Base-by-base conservation (phyloP, 768 basidiomycete genomes). In the Austroboletus eburneus region DNA sequence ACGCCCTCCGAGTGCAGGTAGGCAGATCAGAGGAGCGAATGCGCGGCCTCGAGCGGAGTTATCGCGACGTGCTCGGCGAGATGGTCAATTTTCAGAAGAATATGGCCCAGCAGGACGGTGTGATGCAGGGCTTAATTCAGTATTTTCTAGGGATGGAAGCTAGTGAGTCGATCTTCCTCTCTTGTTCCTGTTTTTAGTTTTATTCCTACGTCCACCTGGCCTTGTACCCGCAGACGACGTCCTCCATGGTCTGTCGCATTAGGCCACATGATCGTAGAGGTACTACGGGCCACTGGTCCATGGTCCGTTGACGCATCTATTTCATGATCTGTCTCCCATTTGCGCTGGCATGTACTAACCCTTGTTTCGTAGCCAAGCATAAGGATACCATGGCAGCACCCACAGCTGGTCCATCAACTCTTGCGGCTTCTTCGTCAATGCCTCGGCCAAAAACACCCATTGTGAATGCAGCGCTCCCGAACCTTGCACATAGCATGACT, bases 101-200 rank as follows among this genome's bases (percentile, higher is more conserved):
- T 54, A 79, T 84, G 79, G 86, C 85, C 25, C 84, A 90, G 66
- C 89, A 91, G 71, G 91, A 94, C 55, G 80, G 79, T 34, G 64
- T 91, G 45, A 84, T 90, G 79, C 85, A 90, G 67, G 81, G 78
- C 56, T 61, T 92, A 49, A 83, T 93, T 56, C 81, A 84, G 48
- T 89, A 88, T 69, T 86, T 89, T 65, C 69, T 92, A 56, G 81
- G 85, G 55, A 68, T 77, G 52, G 88, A 89, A 68, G 73, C 72
- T 51, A 75, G 76, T 76, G 62, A 64, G 74, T 67, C 20, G 27
- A 72, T 34, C 29, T 35, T 32, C 17, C 8, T 45, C 29, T 35
- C 42, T 13, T 21, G 23, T 17, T 32, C 32, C 24, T 48, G 20
- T 21, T 23, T 32, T 9, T 22, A 8, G 10, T 6, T 40, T 17